Base-by-base conservation (phyloP, 352 stramenopile species). In the Halophytophthora polymorphica region DNA sequence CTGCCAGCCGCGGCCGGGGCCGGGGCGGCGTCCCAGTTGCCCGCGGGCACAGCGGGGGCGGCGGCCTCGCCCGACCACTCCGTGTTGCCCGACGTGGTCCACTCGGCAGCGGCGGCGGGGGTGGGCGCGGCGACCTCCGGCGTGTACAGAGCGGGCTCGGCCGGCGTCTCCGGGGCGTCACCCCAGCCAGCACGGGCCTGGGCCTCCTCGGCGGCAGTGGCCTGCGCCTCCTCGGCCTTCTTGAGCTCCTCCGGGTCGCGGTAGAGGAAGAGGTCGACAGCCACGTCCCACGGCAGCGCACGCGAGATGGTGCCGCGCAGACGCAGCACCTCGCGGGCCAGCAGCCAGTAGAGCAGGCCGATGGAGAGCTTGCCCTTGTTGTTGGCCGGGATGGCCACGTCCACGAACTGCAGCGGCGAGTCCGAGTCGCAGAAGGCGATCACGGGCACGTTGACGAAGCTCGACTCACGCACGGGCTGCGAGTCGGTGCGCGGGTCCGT, bases 341-440 rank as follows among this genome's bases (percentile, higher is more conserved):
- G 88, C 44, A 99, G 83, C 97, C 97, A 99, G 93, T 99, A 99
- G 64, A 99, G 82, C 57, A 99, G 86, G 81, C 97, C 98, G 70
- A 99, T 99, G 53, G 96, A 99, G 58, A 98, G 93, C 86, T 99
- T 99, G 81, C 96, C 97, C 91, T 99, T 99, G 96, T 99, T 99
- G 96, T 99, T 99, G 64, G 95, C 93, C 51, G 98, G 98, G 79
- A 99, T 99, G 63, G 97, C 98, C 64, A 99, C 85, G 75, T 99
- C 98, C 50, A 99, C 96, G 82, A 97, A 98, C 78, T 98, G 88
- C 54, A 99, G 84, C 38, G 97, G 97, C 69, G 97, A 99, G 83
- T 99, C 98, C 65, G 96, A 98, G 83, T 99, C 97, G 68, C 96
- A 99, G 65, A 99, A 98, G 23, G 97, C 97, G 71, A 99, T 99